Base-by-base conservation (phyloP, 768 basidiomycete genomes). In the Psilocybe azurescens region DNA sequence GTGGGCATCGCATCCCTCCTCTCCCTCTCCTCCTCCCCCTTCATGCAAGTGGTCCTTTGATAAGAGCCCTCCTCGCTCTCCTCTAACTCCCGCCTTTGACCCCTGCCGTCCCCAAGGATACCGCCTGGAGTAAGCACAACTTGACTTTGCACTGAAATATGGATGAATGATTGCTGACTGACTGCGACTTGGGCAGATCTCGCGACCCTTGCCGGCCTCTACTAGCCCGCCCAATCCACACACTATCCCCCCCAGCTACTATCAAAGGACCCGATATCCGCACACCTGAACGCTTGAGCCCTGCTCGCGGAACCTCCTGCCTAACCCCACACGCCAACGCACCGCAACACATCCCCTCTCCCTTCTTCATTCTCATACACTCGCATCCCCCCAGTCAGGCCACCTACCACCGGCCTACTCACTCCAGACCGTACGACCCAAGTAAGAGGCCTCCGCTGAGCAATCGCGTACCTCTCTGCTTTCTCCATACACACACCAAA, bases 201-300 rank as follows among this genome's bases (percentile, higher is more conserved):
- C 58, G 50, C 58, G 50, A 53, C 58, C 58, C 51, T 53, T 52
- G 50, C 58, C 58, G 30, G 51, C 50, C 18, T 53, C 52, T 53
- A 53, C 52, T 16, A 16, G 5, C 52, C 52, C 52, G 52, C 52
- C 52, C 52, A 53, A 20, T 16, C 52, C 18, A 11, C 32, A 28
- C 51, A 28, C 30, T 4, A 52, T 18, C 49, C 49, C 9, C 16
- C 51, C 51, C 30, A 16, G 28, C 24, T 16, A 52, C 51, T 33
- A 30, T 58, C 56, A 58, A 47, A 58, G 47, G 56, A 58, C 56
- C 56, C 44, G 46, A 14, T 49, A 44, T 16, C 56, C 46, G 24
- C 46, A 74, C 3, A 28, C 11, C 44, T 32, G 24, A 71, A 75
- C 86, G 88, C 88, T 89, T 86, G 88, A 89, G 90, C 84, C 73